Evolutionary conservation across 83 land plant genomes (phyloP).

Genomic region (Picea mariana): DNA sequence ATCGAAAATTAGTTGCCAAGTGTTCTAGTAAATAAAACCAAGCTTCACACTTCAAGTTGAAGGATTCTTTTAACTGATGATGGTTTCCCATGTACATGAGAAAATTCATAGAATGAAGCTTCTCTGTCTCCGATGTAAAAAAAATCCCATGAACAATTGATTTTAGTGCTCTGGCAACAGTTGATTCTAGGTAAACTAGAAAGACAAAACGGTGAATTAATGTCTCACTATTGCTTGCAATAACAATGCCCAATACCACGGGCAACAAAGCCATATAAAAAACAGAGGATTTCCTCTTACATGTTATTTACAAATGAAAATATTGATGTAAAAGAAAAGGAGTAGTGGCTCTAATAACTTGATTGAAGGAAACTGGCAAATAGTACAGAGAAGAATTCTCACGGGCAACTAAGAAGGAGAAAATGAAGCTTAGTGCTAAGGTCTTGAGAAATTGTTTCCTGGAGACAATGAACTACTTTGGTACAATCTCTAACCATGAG

Average conservation of each 20-base stretch:
- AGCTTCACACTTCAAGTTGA: too few species aligned
- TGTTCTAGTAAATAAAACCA: too few species aligned
- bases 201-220: constrained; percentile 33
- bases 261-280: neutral
- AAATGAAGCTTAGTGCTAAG: constrained; percentile 54
- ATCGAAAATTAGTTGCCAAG: too few species aligned
- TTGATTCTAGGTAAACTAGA: constrained; percentile 68
- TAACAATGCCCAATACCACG: neutral
- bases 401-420: constrained; percentile 76
- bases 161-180: constrained; percentile 79
- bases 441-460: constrained; percentile 69
- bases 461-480: constrained; percentile 50
- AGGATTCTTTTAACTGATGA: too few species aligned
- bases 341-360: constrained; percentile 82
- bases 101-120: constrained; percentile 81
- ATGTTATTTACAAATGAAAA: constrained; percentile 75
- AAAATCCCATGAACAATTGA: too few species aligned
- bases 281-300: constrained; percentile 36
- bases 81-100: constrained; percentile 85
- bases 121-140: constrained; percentile 68
- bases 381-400: constrained; percentile 74
- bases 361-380: constrained; percentile 81
- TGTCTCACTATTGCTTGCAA: neutral
- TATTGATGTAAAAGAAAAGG: constrained; percentile 83
- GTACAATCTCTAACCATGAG: constrained; percentile 56